Evolutionary conservation across 116 monocot species (phyloP).

Genomic region (Thalassia testudinum): DNA sequence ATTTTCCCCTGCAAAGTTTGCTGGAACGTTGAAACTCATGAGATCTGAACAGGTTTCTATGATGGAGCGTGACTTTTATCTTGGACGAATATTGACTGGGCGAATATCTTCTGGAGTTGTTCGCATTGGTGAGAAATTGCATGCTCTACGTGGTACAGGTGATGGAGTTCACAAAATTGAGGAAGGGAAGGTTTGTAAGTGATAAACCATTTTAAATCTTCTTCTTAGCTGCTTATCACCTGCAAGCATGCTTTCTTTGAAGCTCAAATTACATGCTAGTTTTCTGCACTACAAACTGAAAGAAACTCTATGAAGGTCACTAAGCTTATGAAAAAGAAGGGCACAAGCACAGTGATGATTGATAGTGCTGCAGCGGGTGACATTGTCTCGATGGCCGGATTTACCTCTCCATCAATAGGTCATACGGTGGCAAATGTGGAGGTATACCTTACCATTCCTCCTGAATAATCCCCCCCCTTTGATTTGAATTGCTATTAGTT

Average conservation of each 20-base stretch:
- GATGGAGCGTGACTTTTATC: conserved; percentile 98
- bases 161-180: conserved; percentile 67
- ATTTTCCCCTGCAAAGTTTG: no score
- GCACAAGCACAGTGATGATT: conserved; percentile 57
- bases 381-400: conserved; percentile 86
- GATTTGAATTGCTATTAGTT: no score
- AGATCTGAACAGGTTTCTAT: conserved; percentile 97
- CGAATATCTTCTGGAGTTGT: conserved; percentile 68
- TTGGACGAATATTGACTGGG: conserved; percentile 92
- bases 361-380: conserved; percentile 92
- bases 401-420: conserved; percentile 78
- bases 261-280: not conserved
- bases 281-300: no score
- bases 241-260: not conserved
- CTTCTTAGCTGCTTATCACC: not conserved
- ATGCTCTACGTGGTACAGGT: conserved; percentile 53
- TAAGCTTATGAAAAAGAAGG: conserved; percentile 99
- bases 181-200: conserved; percentile 85
- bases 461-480: no score
- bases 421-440: conserved; percentile 84
- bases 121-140: conserved; percentile 68
- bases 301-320: conserved; percentile 26
- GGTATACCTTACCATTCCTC: conserved; percentile 29
- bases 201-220: not conserved
- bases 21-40: not conserved